Conservation (phyloP, 1,284 basidiomycete species). For the Anthracocystis panici-leucophaei region DNA sequence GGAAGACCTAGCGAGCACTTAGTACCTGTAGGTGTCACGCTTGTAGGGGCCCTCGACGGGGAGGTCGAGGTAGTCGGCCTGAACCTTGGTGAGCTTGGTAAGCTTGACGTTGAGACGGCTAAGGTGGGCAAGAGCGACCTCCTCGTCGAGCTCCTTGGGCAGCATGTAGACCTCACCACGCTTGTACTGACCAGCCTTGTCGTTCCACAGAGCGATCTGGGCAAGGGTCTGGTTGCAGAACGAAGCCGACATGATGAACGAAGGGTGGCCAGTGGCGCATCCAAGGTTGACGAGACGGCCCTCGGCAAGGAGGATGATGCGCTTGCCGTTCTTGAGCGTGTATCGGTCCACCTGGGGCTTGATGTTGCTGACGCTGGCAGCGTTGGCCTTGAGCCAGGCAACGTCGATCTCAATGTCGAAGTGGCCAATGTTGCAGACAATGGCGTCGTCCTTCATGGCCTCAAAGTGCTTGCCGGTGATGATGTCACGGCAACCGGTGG, state of each 20-base stretch:
- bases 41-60: constrained; percentile 90
- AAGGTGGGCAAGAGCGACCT: constrained; percentile 96
- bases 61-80: constrained; percentile 93
- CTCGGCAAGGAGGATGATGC: constrained; percentile 96
- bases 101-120: constrained; percentile 92
- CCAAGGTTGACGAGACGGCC: constrained; percentile 99
- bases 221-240: constrained; percentile 99
- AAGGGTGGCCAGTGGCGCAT: constrained; percentile 75
- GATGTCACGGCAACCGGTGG: constrained; percentile 98
- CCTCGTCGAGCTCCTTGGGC: constrained; percentile 97
- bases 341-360: constrained; percentile 99
- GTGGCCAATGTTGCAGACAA: constrained; percentile 99
- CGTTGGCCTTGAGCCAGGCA: constrained; percentile 96
- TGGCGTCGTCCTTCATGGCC: constrained; percentile 97
- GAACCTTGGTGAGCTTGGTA: constrained; percentile 81
- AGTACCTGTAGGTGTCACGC: constrained; percentile 70
- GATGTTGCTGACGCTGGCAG: constrained; percentile 86
- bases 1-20: constrained; percentile 28
- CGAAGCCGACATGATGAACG: constrained; percentile 98
- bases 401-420: constrained; percentile 99
- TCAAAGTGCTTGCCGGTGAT: constrained; percentile 92
- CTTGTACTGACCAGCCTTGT: constrained; percentile 81
- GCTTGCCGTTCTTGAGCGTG: constrained; percentile 79
- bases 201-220: constrained; percentile 96
- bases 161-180: constrained; percentile 74